Evolutionary conservation across 129 eudicot species (phyloP), one percentile per base, ranked within the genome.

Genomic region (Calendula officinalis): DNA sequence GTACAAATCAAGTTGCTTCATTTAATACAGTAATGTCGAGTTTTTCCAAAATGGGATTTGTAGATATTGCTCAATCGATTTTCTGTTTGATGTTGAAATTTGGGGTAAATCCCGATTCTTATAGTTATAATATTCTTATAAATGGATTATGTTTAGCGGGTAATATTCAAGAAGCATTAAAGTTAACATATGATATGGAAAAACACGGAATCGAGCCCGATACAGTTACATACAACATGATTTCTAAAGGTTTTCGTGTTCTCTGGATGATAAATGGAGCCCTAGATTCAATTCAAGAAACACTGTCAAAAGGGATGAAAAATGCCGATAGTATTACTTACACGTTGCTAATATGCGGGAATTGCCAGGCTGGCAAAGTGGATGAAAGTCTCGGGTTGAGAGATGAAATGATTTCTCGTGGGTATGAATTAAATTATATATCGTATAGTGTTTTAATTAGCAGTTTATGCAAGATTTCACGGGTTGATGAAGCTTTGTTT

Each of bases 51-150:
- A 43, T 78, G 77, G 95, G 95, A 12, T 79, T 64, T 34, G 77
- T 88, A 32, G 90, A 81, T 83, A 69, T 81, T 55, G 88, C 91
- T 7, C 85, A 87, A 74, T 88, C 91, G 5, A 74, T 84, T 56
- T 85, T 91, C 53, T 78, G 95, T 74, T 74, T 69, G 78, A 91
- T 91, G 95, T 78, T 82, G 56, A 91, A 91, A 65, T 79, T 60
- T 68, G 98, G 98, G 58, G 75, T 91, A 62, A 73, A 40, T 69
- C 96, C 98, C 6, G 95, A 88, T 81, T 67, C 75, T 6, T 87
- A 91, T 53, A 91, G 94, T 78, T 91, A 87, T 72, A 91, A 91
- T 66, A 91, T 82, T 60, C 94, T 91, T 56, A 87, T 91, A 55
- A 80, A 87, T 62, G 98, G 96, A 38, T 72, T 91, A 43, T 87